Base-by-base conservation (phyloP, 2,329 filamentous ascomycete species). In the Botrytis squamosa region DNA sequence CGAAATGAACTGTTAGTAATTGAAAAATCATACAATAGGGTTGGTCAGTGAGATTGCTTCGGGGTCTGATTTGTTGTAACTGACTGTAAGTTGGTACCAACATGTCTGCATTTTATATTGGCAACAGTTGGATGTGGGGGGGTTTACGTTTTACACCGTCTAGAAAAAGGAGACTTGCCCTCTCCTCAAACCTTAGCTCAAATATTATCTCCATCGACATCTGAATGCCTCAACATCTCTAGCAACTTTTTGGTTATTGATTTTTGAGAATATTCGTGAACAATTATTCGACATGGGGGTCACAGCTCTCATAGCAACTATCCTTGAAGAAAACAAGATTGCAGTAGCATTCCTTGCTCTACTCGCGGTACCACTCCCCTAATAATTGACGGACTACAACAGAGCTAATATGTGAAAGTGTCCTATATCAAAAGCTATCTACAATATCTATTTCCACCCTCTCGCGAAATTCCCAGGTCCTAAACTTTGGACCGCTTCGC, bases 241-340 rank as follows among this genome's bases (percentile, higher is more conserved):
- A 49, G 16, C 8, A n/a, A n/a, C 5, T 52, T 38, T 67, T 49
- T 4, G 0, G 4, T 67, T n/a, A 10, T 33, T 67, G 12, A 25
- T 49, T 38, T n/a, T 38, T 33, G 16, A 49, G 2, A 44, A 67
- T 25, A 25, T 38, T 38, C 3, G 14, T 36, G 20, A 18, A 3
- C 10, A n/a, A 38, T 49, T 29, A 38, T 52, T 9, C 44, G 38
- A 38, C 4, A 52, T 52, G 42, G 42, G 64, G 2, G 12, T 66
- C n/a, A 66, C 52, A 66, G 10, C 42, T 33, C 36, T 14, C 0
- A 52, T 52, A 52, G 20, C 42, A 46, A 52, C 20, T 20, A 5
- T 33, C 10, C 64, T 67, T 67, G 64, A 52, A 52, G 29, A 22
- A 67, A 38, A 67, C 22, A 52, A 67, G 36, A n/a, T 67, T 7